These are phyloP conservation scores for Axilococcus clingmanii DNA, from an alignment of 139 green algal species.

Conservation along the genomic window DNA sequence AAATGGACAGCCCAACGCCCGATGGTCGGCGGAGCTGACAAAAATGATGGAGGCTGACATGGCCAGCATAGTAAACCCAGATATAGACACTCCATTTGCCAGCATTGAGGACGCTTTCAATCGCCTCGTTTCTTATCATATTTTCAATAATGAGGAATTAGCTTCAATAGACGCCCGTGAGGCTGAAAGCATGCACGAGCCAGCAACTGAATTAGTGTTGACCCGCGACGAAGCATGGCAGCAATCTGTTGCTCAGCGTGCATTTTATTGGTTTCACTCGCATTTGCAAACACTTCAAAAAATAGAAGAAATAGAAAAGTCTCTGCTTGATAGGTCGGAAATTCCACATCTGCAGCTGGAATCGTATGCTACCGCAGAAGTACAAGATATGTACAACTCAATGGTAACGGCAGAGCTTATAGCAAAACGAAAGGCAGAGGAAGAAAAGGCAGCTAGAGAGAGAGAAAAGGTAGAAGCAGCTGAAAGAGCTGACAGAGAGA, in stretches of 20 bases:
- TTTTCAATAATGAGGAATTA: conserved; percentile 14
- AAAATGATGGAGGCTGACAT: too few relatives aligned
- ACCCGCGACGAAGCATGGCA: conserved; percentile 10
- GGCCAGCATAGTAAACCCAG: conserved; percentile 19
- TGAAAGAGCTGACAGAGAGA: background rate
- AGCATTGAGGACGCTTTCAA: conserved; percentile 37
- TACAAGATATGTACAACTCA: background rate
- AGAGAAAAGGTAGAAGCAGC: background rate
- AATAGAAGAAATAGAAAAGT: background rate
- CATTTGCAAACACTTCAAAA: background rate
- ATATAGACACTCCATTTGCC: conserved; percentile 30
- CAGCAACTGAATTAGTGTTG: background rate
- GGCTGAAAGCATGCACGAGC: background rate
- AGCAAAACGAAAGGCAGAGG: background rate
- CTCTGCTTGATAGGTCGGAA: background rate
- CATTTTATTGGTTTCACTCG: background rate
- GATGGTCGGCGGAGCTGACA: too few relatives aligned
- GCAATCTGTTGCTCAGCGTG: background rate
- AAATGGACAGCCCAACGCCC: too few relatives aligned
- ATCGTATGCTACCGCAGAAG: conserved; percentile 16
- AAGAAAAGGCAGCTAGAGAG: conserved; percentile 3
- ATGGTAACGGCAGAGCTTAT: background rate
- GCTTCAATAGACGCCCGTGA: conserved; percentile 4
- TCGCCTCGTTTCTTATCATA: conserved; percentile 43
- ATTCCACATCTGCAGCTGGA: conserved; percentile 11